phyloP scores from a whole-genome alignment of 208 protist genomes.

The Trypanosoma brucei region DNA sequence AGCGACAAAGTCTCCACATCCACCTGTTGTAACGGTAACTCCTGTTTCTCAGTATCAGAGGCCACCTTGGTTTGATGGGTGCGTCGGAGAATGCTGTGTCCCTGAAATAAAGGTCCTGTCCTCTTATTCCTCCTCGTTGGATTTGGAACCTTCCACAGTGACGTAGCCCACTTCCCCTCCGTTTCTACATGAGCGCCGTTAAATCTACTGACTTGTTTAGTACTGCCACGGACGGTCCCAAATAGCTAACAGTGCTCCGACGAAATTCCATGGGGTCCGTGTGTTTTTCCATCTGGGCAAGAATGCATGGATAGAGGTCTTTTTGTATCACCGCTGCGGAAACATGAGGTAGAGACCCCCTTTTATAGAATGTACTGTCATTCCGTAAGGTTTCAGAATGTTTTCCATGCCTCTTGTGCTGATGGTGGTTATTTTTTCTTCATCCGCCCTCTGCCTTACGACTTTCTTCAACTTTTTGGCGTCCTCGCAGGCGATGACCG shows the following conservation, averaged over 20 bases:
- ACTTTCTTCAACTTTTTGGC: background rate
- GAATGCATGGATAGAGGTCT: constrained; percentile 2
- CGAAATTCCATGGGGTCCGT: constrained; percentile 1
- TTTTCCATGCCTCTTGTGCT: constrained; percentile 11
- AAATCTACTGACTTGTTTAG: background rate
- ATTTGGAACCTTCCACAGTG: background rate
- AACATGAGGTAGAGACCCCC: constrained; percentile 4
- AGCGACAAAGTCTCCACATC: background rate
- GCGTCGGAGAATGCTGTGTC: constrained; percentile 1
- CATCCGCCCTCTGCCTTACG: background rate
- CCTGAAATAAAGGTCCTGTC: background rate
- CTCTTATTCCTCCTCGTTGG: background rate
- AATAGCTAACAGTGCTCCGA: constrained; percentile 1
- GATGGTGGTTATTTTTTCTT: background rate
- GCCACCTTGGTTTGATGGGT: background rate
- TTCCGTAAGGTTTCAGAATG: constrained; percentile 4
- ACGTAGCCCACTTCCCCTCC: background rate
- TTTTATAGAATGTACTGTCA: constrained; percentile 14
- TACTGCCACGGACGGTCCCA: background rate
- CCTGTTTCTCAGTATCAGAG: background rate
- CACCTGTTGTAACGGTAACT: constrained; percentile 4
- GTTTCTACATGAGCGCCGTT: background rate
- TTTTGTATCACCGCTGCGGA: constrained; percentile 6
- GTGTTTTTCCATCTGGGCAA: constrained; percentile 8
- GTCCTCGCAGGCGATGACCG: background rate